Evolutionary conservation across 495 filamentous ascomycete genomes (phyloP), one percentile per base, ranked within the genome.

Genomic region (Penicillium goetzii): DNA sequence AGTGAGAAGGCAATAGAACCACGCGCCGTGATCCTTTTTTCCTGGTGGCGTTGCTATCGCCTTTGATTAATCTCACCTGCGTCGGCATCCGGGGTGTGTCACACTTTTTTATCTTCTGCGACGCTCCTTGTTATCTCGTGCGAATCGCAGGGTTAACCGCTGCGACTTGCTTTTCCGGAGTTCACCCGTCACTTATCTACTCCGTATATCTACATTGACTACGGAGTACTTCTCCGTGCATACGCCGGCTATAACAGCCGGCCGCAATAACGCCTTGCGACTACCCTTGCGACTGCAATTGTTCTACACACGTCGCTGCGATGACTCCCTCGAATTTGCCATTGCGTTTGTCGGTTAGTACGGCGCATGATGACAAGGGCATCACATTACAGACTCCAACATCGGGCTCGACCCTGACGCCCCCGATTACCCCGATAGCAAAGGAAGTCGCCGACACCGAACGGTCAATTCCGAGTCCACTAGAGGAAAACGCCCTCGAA

Each of bases 341-440:
- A 40, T 51, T 74, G 26, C 74, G 63, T 38, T 65, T 78, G 45
- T 76, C 76, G 36, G 56, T 80, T 12, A 67, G 69, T 49, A 77
- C 74, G 9, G 34, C 59, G 8, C 63, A 69, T 15, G 38, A 66
- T 61, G 68, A 52, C 33, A 59, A 68, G 36, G 56, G 58, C 17
- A 26, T 60, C 28, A 56, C 60, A 8, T 23, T 59, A 15, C 66
- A 63, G 26, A 59, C 56, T 7, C 47, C 65, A 26, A 64, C 62
- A 7, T 40, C 64, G 21, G 62, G 58, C 15, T 66, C 67, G 30
- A 26, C 51, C 5, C 63, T 78, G 32, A 78, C 76, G 12, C 78
- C 78, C 17, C 78, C 78, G 23, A 72, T 79, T 15, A 78, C 78
- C 14, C 78, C 78, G 38, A 76, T 72, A 17, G 66, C 63, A 33